Base-by-base conservation (phyloP, 208 protist species). In the Acanthamoeba triangularis region DNA sequence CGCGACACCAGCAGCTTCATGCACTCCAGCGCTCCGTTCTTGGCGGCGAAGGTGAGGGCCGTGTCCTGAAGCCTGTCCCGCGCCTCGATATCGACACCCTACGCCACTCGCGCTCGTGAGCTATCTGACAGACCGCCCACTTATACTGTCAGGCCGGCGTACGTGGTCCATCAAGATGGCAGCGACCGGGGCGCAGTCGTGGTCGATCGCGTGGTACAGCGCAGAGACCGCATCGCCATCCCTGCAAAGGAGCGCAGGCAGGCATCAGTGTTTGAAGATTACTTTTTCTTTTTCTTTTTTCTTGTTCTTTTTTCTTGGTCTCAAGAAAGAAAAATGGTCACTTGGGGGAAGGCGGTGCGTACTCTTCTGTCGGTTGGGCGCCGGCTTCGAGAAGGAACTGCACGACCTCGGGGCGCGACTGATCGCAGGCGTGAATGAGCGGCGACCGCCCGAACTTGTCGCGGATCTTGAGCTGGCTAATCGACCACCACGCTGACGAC, bases 1-100 rank as follows among this genome's bases (percentile, higher is more conserved):
- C 78, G 78, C 49, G 78, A 54, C 16, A 87, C 78, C 28, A 87
- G 78, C 28, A 87, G 78, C 78, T 87, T 87, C 18, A 87, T 87
- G 78, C 78, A 87, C 41, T 87, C 78, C 10, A 87, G 78, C 8
- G 78, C 78, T 6, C 78, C 78, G 47, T 87, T 87, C 52, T 87
- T 87, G 49, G 78, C 78, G 6, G 78, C 78, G 23, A 87, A 87
- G 11, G 78, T 87, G 47, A 87, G 41, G 8, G 78, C 47, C 41
- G 78, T 87, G 78, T 87, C 78, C 28, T 37, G 44, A 47, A 87
- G 47, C 52, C 23, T 87, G 49, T 87, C 78, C 25, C 78, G 16
- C 3, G 5, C 11, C 20, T 87, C 78, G 28, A 87, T 41, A n/a
- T 87, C 47, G n/a, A 61, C 78, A n/a, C 78, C 78, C 78, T 65